Evolutionary conservation across 2,329 filamentous ascomycete genomes (phyloP), one percentile per base, ranked within the genome.

Genomic region (Aschersonia sp.): DNA sequence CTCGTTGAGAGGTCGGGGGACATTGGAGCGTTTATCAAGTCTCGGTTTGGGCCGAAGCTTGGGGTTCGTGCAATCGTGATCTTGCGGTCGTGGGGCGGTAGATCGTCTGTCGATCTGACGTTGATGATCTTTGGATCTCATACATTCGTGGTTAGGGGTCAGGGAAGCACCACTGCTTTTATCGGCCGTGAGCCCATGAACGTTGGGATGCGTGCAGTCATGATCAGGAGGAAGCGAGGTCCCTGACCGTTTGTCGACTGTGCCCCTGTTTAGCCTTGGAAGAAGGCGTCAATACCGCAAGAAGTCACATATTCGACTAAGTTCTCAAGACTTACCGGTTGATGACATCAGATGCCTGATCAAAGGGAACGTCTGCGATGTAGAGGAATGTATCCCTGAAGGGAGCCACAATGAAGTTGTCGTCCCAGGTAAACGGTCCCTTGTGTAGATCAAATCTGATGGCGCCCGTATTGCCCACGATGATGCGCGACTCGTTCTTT

Each of bases 381-480:
- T 72, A 78, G 40, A 73, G 61, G 57, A 78, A 77, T 1, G 65
- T 60, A 45, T 78, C 71, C 4, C 59, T 57, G 57, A 78, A 80
- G 0, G 76, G 75, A 0, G 72, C 73, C 0, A 77, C 72, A 52
- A 78, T 77, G 58, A 73, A 78, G 43, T 60, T 65, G 50, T 69
- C 65, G 42, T 71, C 68, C 20, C 62, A 70, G 0, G 78, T 81
- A 56, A 82, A 83, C 0, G 77, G 75, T 0, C 80, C 80, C 59
- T 82, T 70, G 51, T 75, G 69, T 9, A 84, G 61, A 53, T 83
- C 78, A 55, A 81, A 82, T 2, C 78, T 73, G 30, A 82, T 68
- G 32, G 67, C 69, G 30, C 78, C 78, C 0, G 77, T 80, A 60
- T 82, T 83, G 51, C 72, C 69, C 51, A 81, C 68, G 50, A 82